Percentiles rank a stretch among this genome's conserved stretches.
phyloP scores from a whole-genome alignment of 345 rosid species.

The Rhodamnia argentea region DNA sequence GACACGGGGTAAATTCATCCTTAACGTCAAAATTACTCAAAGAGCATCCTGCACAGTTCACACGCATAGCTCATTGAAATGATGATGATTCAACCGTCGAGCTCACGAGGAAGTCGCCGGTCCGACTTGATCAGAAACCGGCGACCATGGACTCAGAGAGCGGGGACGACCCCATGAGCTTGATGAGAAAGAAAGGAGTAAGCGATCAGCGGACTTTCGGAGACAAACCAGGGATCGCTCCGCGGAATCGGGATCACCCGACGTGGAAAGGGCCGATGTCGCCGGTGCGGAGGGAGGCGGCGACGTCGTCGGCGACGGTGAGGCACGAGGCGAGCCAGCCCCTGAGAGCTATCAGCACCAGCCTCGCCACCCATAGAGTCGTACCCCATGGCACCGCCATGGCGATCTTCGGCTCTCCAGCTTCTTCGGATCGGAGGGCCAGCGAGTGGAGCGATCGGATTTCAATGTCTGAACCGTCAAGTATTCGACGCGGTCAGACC shows the following conservation, averaged over 20 bases:
- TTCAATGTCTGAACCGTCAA: neutral
- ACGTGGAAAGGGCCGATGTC: constrained; percentile 85
- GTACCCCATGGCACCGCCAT: constrained; percentile 62
- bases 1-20: neutral
- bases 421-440: neutral
- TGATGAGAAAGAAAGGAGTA: neutral
- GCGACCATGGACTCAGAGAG: neutral
- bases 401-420: neutral
- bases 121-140: neutral
- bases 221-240: neutral
- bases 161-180: neutral
- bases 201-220: neutral
- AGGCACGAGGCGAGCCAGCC: constrained; percentile 84
- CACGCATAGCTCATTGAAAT: neutral
- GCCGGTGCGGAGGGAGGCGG: constrained; percentile 60
- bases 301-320: constrained; percentile 80
- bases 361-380: constrained; percentile 48
- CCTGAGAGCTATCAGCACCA: constrained; percentile 55
- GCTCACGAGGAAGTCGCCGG: neutral
- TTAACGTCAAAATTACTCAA: neutral
- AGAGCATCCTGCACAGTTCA: neutral
- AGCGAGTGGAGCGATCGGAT: neutral
- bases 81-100: neutral
- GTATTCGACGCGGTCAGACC: neutral
- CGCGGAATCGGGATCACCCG: constrained; percentile 25